Conservation (phyloP, 2,329 filamentous ascomycete genomes). For the Domatiomyces globalis region DNA sequence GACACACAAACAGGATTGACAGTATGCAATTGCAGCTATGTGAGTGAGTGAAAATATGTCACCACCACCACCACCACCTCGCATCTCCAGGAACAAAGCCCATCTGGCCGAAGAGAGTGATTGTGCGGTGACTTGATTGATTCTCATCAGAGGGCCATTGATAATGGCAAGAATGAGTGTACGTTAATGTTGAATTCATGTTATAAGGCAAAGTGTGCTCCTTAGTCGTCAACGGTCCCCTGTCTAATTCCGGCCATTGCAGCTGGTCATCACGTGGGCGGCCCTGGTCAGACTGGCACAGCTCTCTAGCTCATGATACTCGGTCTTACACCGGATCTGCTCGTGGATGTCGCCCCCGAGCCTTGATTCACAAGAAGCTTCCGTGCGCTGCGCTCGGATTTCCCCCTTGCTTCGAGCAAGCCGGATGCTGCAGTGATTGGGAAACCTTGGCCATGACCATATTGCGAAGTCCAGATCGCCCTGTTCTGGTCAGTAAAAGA, state of each 20-base stretch:
- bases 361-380: not conserved
- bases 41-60: too few relatives aligned
- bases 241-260: not conserved
- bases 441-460: conserved; percentile 12
- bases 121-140: too few relatives aligned
- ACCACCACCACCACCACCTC: too few relatives aligned
- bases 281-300: not conserved
- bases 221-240: too few relatives aligned
- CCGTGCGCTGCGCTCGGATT: not conserved
- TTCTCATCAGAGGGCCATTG: too few relatives aligned
- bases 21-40: too few relatives aligned
- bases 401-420: not conserved
- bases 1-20: not conserved
- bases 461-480: conserved; percentile 17
- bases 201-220: too few relatives aligned
- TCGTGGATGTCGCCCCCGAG: not conserved
- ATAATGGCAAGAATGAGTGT: too few relatives aligned
- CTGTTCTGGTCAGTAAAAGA: conserved; percentile 5
- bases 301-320: not conserved
- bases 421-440: not conserved
- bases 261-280: too few relatives aligned
- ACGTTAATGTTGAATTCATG: too few relatives aligned
- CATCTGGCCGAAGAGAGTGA: too few relatives aligned
- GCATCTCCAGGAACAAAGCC: too few relatives aligned
- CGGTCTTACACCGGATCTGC: not conserved